Percentiles rank a stretch among this genome's conserved stretches.
These are phyloP conservation scores for Claviceps sp. DNA, from an alignment of 2,329 filamentous ascomycete species.

Conservation along the genomic window DNA sequence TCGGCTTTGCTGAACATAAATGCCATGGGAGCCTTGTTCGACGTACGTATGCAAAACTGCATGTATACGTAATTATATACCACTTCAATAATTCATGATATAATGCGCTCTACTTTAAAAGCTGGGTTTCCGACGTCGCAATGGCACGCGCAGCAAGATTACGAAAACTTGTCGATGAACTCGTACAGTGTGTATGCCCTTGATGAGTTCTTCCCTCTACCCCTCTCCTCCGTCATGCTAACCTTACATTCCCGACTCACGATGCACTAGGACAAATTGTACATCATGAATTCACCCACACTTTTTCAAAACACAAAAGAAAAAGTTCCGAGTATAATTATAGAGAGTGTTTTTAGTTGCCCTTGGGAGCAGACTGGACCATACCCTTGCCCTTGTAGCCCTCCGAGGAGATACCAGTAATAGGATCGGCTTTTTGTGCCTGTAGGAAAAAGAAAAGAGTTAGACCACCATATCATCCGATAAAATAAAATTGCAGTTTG, in stretches of 20 bases:
- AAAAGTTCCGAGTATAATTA: conserved; percentile 13
- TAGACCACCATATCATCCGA: background rate
- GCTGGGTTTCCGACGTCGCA: background rate
- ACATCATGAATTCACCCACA: conserved; percentile 18
- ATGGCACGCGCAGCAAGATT: background rate
- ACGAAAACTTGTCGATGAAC: background rate
- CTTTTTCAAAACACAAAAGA: conserved; percentile 21
- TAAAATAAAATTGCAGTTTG: background rate
- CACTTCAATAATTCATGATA: too few species aligned
- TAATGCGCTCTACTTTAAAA: background rate
- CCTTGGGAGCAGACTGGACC: conserved; percentile 55
- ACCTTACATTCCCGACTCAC: conserved; percentile 9
- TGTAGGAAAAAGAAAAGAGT: conserved; percentile 22
- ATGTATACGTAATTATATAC: background rate
- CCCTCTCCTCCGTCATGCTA: conserved; percentile 16
- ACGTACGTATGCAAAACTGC: too few species aligned
- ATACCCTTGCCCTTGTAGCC: conserved; percentile 67
- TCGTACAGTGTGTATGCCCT: conserved; percentile 32
- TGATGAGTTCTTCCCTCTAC: conserved; percentile 3
- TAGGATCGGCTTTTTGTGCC: conserved; percentile 73
- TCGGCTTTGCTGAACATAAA: too few species aligned
- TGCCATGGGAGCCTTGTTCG: too few species aligned
- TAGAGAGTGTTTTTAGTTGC: conserved; percentile 24
- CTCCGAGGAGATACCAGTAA: conserved; percentile 70
- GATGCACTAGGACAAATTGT: conserved; percentile 19